Base-by-base conservation (phyloP, 129 eudicot genomes). In the Kitagawia praeruptora region DNA sequence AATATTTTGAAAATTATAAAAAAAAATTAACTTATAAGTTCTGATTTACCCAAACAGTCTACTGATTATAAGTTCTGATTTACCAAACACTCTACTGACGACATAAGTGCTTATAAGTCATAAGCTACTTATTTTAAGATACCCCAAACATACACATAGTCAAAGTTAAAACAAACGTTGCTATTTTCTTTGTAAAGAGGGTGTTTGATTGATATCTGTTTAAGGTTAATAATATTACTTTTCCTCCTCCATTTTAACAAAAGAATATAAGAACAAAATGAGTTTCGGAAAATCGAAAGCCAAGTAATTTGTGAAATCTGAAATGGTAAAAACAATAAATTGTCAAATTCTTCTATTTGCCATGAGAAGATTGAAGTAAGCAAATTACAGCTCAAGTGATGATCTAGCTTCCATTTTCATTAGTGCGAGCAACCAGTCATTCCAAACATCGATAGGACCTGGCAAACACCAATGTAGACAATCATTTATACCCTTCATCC, bases 381-480 rank as follows among this genome's bases (percentile, higher is more conserved):
- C 14, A 39, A 39, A 71, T 71, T 73, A 73, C 21, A 73, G 34
- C 51, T 3, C 2, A 73, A 12, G 76, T 42, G 53, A n/a, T 41
- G 37, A n/a, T 15, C 53, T 73, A 73, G 76, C 48, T 61, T 74
- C 61, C 47, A 25, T 28, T 75, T 46, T 46, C 53, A 73, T 9
- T 66, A 66, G 51, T 31, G 78, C 89, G 41, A 87, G 9, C 76
- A 85, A 45, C 56, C 88, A 80, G 58, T 87, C 87, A 74, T 83
- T 87, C 92, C 90, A 90, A 6, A 77, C 75, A 79, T 88, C 96
- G 16, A 89, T 70, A 12, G 93, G 93, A 8, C 93, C 93, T 4
- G 93, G 91, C 80, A 89, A 25, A 73, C 93, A 89, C 89, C 91
- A 88, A 73, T 88, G 92, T 1, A 86, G 46, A 53, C 96, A 88